Conservation (phyloP, 2,329 filamentous ascomycete species). For the Claviceps cyperi region DNA sequence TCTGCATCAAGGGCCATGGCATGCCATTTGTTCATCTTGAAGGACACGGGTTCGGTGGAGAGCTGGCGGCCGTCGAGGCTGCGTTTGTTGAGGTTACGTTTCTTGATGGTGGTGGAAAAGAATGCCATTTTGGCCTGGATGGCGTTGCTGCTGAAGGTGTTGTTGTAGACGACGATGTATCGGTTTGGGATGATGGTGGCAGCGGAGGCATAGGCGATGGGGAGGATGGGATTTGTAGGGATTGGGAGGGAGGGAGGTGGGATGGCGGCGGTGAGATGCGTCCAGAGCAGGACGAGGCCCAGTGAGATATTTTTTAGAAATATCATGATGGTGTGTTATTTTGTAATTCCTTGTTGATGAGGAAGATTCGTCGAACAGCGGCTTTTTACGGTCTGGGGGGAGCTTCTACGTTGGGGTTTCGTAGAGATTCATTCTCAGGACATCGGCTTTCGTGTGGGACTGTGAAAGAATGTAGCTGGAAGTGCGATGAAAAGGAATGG, state of each 20-base stretch:
- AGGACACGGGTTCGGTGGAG: constrained; percentile 31
- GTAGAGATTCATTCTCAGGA: too few species aligned
- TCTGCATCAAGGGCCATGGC: constrained; percentile 39
- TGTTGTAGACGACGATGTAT: constrained; percentile 54
- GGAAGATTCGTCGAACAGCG: background rate
- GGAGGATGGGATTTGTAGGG: constrained; percentile 14
- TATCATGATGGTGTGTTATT: background rate
- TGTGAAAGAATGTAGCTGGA: too few species aligned
- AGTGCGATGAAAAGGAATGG: background rate
- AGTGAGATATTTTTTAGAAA: background rate
- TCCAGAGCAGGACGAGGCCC: background rate
- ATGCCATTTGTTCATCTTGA: constrained; percentile 35
- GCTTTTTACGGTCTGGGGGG: too few species aligned
- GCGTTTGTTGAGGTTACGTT: constrained; percentile 42
- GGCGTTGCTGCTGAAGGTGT: constrained; percentile 30
- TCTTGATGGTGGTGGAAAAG: constrained; percentile 35
- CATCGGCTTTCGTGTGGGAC: too few species aligned
- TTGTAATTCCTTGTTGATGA: background rate
- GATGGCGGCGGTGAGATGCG: constrained; percentile 1
- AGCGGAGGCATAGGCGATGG: constrained; percentile 35
- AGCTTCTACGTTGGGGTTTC: too few species aligned
- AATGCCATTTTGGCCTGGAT: constrained; percentile 35
- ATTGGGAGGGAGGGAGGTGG: background rate
- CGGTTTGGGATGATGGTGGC: constrained; percentile 36
- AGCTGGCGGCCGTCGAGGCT: constrained; percentile 30